These are phyloP conservation scores for Cytospora schulzeri DNA, from an alignment of 2,329 filamentous ascomycete species.

Conservation along the genomic window DNA sequence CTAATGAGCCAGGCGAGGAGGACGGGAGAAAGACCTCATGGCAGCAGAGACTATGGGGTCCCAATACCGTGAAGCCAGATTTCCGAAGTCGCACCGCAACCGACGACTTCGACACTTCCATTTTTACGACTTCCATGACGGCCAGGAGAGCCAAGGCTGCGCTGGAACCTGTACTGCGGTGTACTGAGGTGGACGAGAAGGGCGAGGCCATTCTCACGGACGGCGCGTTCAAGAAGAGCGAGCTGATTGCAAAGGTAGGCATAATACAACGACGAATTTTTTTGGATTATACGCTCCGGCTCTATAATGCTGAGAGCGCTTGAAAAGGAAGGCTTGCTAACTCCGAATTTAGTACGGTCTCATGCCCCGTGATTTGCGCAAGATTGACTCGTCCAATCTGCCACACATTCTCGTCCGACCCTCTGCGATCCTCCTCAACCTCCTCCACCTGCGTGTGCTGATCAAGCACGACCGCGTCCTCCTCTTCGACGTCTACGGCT, in stretches of 20 bases:
- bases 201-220: conserved; percentile 91
- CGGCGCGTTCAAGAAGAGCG: conserved; percentile 96
- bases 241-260: conserved; percentile 87
- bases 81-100: conserved; percentile 22
- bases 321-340: conserved; percentile 29
- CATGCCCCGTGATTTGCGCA: conserved; percentile 89
- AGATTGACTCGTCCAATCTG: conserved; percentile 94
- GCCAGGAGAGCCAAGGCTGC: conserved; percentile 71
- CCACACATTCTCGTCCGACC: conserved; percentile 94
- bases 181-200: conserved; percentile 91
- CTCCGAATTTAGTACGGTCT: conserved; percentile 71
- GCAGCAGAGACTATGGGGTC: conserved; percentile 54
- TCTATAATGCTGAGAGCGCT: conserved; percentile 7
- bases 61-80: conserved; percentile 37
- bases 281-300: conserved; percentile 3
- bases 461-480: conserved; percentile 92
- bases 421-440: conserved; percentile 89
- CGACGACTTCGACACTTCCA: conserved; percentile 50
- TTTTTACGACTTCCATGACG: conserved; percentile 71
- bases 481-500: conserved; percentile 94
- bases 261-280: conserved; percentile 20
- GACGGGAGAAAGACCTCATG: conserved; percentile 40
- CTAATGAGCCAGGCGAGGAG: conserved; percentile 30
- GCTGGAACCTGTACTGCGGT: conserved; percentile 83
- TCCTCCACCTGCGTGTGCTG: conserved; percentile 92